A percentile compares a stretch with the other conserved stretches of the same genome.
Evolutionary conservation across 345 rosid species (phyloP).

Genomic region (Lepidium aucheri): DNA sequence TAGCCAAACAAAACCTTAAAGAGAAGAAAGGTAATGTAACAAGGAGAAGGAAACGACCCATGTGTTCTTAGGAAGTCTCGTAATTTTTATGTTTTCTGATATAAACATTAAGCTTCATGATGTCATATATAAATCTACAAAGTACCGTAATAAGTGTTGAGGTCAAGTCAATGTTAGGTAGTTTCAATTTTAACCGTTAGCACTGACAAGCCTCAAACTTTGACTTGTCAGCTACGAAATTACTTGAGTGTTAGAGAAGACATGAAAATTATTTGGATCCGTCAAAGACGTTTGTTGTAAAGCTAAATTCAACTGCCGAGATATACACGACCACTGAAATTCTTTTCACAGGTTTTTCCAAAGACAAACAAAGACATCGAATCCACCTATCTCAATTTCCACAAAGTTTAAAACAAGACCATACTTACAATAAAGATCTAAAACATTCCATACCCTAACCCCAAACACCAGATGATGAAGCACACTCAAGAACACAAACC

Average conservation of each 20-base stretch:
- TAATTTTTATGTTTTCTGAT: not conserved
- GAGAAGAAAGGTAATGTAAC: constrained; percentile 11
- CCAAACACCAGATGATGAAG: not conserved
- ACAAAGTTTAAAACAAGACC: constrained; percentile 5
- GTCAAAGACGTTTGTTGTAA: not conserved
- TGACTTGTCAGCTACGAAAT: not conserved
- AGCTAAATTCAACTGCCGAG: not conserved
- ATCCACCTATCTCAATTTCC: constrained; percentile 17
- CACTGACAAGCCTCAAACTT: not conserved
- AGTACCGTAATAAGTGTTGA: not conserved
- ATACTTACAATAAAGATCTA: constrained; percentile 22
- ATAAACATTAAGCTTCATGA: not conserved
- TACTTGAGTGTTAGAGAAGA: not conserved
- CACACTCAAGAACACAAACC: constrained; percentile 7
- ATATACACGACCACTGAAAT: not conserved
- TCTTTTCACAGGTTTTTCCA: constrained; percentile 1
- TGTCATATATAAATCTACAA: not conserved
- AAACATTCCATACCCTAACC: not conserved
- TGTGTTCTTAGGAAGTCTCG: not conserved
- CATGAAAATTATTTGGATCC: not conserved
- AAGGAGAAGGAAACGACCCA: not conserved
- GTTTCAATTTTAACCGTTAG: not conserved
- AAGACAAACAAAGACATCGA: constrained; percentile 14
- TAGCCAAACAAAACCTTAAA: constrained; percentile 4
- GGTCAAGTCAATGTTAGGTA: not conserved